Evolutionary conservation across 1,284 basidiomycete genomes (phyloP), one percentile per base, ranked within the genome.

Genomic region (Sporisorium iseilematis-ciliati): DNA sequence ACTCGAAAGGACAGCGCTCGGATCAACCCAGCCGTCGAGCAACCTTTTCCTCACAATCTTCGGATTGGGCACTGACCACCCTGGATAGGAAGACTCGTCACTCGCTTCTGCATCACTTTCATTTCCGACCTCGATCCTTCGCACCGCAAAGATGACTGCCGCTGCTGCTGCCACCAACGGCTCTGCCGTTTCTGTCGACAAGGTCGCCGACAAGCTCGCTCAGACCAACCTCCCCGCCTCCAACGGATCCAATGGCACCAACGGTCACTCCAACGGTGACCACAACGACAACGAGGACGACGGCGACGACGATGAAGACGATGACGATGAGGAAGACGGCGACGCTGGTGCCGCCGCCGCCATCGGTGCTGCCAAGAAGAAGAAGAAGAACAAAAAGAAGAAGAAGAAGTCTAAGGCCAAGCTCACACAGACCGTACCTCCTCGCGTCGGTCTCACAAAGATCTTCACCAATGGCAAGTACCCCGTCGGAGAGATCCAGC

Each of bases 321-420:
- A 77, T 7, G 71, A 73, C 20, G 78, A 74, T 29, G 81, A 81
- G 20, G 80, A 71, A 1, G 81, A 72, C 2, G 69, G 52, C 21
- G 69, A 52, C 1, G 60, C 42, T 6, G 79, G 57, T 40, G 65
- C 54, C 2, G 74, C 46, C 12, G 62, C 57, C 11, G 75, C 56
- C 11, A 70, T 62, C 12, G 72, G 61, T 26, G 78, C 73, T n/a
- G 63, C 63, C 33, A 74, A 73, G 50, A 77, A 82, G 73, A 93
- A 93, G 86, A 93, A 93, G 88, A 97, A 97, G 86, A 97, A 97
- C 88, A 94, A 93, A 86, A 96, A 94, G 87, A 86, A 85, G 72
- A 79, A 78, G 62, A 82, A 81, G 29, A 78, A 77, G 52, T 68
- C 65, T 21, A 80, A 78, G 72, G 74, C 72, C 38, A 81, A 78